These are phyloP conservation scores for Lipomyces yarrowii DNA, from an alignment of 1,139 yeast species.

Conservation along the genomic window DNA sequence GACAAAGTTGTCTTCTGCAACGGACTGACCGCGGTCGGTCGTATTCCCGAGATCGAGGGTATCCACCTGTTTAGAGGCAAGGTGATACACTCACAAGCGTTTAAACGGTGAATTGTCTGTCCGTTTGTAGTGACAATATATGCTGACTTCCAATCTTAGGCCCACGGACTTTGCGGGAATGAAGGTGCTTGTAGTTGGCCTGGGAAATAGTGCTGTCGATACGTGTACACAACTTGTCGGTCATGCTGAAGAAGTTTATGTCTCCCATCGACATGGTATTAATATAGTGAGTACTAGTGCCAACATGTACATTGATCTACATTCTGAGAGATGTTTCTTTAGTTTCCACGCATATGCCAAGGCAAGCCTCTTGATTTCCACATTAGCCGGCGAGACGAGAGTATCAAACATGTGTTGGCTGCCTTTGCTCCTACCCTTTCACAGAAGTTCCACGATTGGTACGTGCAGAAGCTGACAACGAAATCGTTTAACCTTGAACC, in stretches of 20 bases:
- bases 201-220: neutral
- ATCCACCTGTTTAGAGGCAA: neutral
- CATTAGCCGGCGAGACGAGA: neutral
- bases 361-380: neutral
- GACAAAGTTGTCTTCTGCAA: neutral
- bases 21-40: neutral
- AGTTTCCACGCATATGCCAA: neutral
- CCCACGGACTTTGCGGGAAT: neutral
- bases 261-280: neutral
- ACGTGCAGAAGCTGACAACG: neutral
- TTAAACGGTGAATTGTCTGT: neutral
- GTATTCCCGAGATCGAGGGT: neutral
- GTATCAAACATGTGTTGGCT: neutral
- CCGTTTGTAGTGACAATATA: neutral
- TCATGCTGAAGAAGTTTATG: neutral
- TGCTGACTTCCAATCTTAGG: neutral
- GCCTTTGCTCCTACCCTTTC: neutral
- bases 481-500: neutral
- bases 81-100: neutral
- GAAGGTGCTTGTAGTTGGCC: neutral
- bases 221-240: neutral
- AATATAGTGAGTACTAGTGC: neutral
- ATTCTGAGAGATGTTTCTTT: neutral
- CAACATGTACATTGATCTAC: neutral
- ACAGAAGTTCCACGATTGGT: neutral